These are phyloP conservation scores for Penicillium desertorum DNA, from an alignment of 495 filamentous ascomycete species.

Conservation along the genomic window DNA sequence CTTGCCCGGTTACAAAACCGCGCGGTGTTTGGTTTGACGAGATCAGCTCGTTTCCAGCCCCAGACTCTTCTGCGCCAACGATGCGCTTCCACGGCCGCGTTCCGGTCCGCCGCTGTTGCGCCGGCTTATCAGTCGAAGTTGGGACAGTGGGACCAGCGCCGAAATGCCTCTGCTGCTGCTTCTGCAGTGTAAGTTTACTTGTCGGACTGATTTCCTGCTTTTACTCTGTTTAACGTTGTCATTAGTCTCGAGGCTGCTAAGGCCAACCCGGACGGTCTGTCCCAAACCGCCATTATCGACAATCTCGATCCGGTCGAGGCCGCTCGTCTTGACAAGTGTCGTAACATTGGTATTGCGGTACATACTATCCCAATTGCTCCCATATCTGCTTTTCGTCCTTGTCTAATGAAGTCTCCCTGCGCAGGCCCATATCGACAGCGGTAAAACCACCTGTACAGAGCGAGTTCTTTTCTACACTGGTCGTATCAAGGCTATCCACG, in stretches of 20 bases:
- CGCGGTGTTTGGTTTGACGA: conserved; percentile 45
- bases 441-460: conserved; percentile 96
- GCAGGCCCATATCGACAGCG: conserved; percentile 97
- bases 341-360: conserved; percentile 99
- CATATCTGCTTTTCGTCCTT: not conserved
- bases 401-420: conserved; percentile 17
- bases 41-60: conserved; percentile 42
- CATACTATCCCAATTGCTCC: conserved; percentile 16
- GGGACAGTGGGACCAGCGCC: conserved; percentile 39
- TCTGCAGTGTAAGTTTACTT: conserved; percentile 40
- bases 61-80: conserved; percentile 37
- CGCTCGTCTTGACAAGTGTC: conserved; percentile 70
- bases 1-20: conserved; percentile 46
- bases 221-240: conserved; percentile 12
- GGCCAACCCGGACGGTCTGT: conserved; percentile 56
- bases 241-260: conserved; percentile 59
- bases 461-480: conserved; percentile 98
- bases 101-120: conserved; percentile 42
- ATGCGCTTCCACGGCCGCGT: conserved; percentile 44
- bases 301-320: conserved; percentile 75
- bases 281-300: conserved; percentile 67
- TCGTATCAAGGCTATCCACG: conserved; percentile 93
- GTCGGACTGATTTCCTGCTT: not conserved
- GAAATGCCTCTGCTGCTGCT: conserved; percentile 44
- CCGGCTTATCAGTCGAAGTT: conserved; percentile 43